Conservation (phyloP, 495 filamentous ascomycete genomes). For the Penicillium ucsense region DNA sequence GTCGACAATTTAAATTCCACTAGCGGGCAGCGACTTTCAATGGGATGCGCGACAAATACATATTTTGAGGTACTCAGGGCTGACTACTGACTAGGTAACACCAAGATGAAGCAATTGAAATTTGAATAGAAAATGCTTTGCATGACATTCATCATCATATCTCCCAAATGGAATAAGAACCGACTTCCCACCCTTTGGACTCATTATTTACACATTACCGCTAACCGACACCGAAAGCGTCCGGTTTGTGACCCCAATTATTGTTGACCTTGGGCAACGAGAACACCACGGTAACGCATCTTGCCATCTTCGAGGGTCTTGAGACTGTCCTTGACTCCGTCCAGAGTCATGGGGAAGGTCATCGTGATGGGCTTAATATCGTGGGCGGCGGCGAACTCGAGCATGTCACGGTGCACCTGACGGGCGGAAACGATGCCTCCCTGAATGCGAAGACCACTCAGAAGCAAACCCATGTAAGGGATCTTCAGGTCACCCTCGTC, state of each 20-base stretch:
- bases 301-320: slow-evolving; percentile 43
- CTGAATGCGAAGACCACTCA: slow-evolving; percentile 39
- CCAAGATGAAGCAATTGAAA: too few species aligned
- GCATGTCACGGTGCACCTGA: slow-evolving; percentile 44
- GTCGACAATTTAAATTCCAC: too few species aligned
- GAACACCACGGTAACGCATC: slow-evolving; percentile 50
- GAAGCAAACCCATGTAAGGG: slow-evolving; percentile 41
- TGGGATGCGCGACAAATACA: too few species aligned
- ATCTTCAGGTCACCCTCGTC: slow-evolving; percentile 39
- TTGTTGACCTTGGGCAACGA: slow-evolving; percentile 19
- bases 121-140: too few species aligned
- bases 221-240: background rate
- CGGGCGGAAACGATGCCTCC: slow-evolving; percentile 43
- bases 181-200: too few species aligned
- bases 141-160: too few species aligned
- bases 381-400: slow-evolving; percentile 47
- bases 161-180: too few species aligned
- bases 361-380: slow-evolving; percentile 45
- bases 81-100: too few species aligned
- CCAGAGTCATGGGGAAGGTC: slow-evolving; percentile 45
- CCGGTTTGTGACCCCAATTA: background rate
- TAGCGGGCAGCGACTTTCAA: too few species aligned
- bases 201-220: too few species aligned
- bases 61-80: too few species aligned
- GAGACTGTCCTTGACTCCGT: slow-evolving; percentile 44